These are phyloP conservation scores for Dentiscutata heterogama DNA, from an alignment of 371 early-diverging fungal genomes.

Conservation along the genomic window DNA sequence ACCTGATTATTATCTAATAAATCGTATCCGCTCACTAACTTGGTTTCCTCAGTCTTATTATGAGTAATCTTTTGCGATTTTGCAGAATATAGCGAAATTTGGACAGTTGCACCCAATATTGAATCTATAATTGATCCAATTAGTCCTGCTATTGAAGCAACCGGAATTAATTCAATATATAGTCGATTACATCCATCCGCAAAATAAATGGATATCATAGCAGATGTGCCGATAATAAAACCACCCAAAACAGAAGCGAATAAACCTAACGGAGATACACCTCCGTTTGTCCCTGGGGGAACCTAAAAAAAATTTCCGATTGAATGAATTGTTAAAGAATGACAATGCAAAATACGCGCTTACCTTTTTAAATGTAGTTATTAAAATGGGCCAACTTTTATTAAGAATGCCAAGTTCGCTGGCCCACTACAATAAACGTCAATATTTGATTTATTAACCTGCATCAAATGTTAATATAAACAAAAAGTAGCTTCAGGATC, in stretches of 20 bases:
- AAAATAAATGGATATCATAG: conserved; percentile 61
- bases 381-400: conserved; percentile 76
- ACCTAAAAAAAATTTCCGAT: conserved; percentile 55
- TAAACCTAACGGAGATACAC: conserved; percentile 72
- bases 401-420: conserved; percentile 88
- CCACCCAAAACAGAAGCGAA: conserved; percentile 82
- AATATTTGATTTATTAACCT: too few relatives aligned
- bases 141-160: conserved; percentile 49
- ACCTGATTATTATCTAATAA: conserved; percentile 87
- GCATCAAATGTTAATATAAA: too few relatives aligned
- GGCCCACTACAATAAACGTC: conserved; percentile 69
- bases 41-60: conserved; percentile 51
- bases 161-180: conserved; percentile 47
- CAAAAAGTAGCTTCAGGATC: too few relatives aligned
- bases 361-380: conserved; percentile 69
- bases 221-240: conserved; percentile 72
- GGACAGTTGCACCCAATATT: conserved; percentile 84
- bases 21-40: conserved; percentile 67
- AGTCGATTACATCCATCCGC: conserved; percentile 59
- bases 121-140: conserved; percentile 67
- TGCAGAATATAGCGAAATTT: conserved; percentile 75
- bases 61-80: conserved; percentile 67
- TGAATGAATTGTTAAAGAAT: not conserved
- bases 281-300: conserved; percentile 94
- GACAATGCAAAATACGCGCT: not conserved